These are phyloP conservation scores for Toxicodendron radicans DNA, from an alignment of 345 rosid genomes.

Conservation along the genomic window DNA sequence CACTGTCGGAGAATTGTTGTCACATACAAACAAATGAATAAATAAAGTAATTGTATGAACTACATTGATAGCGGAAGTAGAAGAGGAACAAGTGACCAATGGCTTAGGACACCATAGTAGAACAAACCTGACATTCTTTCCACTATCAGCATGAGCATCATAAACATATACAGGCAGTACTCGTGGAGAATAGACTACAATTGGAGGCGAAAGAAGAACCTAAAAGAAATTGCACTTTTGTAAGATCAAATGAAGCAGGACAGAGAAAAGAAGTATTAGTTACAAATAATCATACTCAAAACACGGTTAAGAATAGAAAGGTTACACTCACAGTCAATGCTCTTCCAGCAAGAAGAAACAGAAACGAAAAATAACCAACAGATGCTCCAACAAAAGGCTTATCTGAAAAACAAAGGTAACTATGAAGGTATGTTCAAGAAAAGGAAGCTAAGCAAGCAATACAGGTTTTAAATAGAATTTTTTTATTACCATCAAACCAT, in stretches of 20 bases:
- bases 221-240: conserved; percentile 24
- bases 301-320: background rate
- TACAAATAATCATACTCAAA: conserved; percentile 7
- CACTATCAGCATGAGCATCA: conserved; percentile 98
- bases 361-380: conserved; percentile 92
- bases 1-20: conserved; percentile 47
- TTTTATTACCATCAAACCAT: conserved; percentile 72
- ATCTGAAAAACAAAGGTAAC: conserved; percentile 45
- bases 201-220: conserved; percentile 99
- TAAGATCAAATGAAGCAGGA: conserved; percentile 10
- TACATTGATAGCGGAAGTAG: conserved; percentile 20
- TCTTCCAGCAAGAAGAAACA: conserved; percentile 95
- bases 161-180: conserved; percentile 97
- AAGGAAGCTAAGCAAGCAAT: conserved; percentile 18
- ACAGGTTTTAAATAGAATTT: conserved; percentile 9
- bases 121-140: conserved; percentile 94
- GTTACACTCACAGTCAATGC: conserved; percentile 79
- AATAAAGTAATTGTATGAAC: background rate
- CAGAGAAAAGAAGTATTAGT: conserved; percentile 4
- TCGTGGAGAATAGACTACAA: conserved; percentile 98
- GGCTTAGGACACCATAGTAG: conserved; percentile 7
- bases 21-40: background rate
- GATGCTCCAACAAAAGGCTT: conserved; percentile 99
- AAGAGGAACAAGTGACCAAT: conserved; percentile 8
- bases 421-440: conserved; percentile 5